phyloP scores from a whole-genome alignment of 768 basidiomycete genomes.

The Lactarius evosmus region DNA sequence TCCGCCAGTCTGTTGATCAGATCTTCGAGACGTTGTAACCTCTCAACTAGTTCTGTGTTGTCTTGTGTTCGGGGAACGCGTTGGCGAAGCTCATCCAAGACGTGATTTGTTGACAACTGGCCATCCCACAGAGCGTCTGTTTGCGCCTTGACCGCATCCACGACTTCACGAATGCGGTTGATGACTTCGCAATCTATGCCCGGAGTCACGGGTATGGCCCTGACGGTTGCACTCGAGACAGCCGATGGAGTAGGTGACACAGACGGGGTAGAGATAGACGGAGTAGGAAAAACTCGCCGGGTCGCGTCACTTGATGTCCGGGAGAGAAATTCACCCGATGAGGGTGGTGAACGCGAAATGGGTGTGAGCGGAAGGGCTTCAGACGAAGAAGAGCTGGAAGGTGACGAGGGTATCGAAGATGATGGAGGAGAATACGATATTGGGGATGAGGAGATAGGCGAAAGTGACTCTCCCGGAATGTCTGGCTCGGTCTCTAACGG shows the following conservation, averaged over 20 bases:
- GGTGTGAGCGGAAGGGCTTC: slow-evolving; percentile 17
- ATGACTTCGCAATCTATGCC: slow-evolving; percentile 39
- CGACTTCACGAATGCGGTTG: slow-evolving; percentile 48
- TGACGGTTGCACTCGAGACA: slow-evolving; percentile 38
- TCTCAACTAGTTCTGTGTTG: slow-evolving; percentile 36
- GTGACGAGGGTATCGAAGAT: slow-evolving; percentile 38
- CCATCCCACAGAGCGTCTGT: slow-evolving; percentile 57
- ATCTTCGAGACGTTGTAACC: slow-evolving; percentile 25
- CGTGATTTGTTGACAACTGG: slow-evolving; percentile 56
- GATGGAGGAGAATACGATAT: slow-evolving; percentile 37
- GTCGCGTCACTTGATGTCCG: slow-evolving; percentile 33
- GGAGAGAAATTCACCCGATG: slow-evolving; percentile 39
- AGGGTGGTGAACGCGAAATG: slow-evolving; percentile 21
- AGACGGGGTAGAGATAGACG: slow-evolving; percentile 37
- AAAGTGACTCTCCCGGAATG: slow-evolving; percentile 21
- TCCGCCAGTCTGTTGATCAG: slow-evolving; percentile 22
- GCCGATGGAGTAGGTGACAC: slow-evolving; percentile 38
- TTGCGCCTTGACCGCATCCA: slow-evolving; percentile 58
- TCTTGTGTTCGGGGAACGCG: slow-evolving; percentile 38
- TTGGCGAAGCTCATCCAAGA: slow-evolving; percentile 60
- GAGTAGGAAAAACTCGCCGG: slow-evolving; percentile 26
- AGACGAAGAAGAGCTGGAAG: slow-evolving; percentile 18
- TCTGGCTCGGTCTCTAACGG: slow-evolving; percentile 37
- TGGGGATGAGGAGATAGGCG: slow-evolving; percentile 1
- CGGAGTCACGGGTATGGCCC: slow-evolving; percentile 24